Evolutionary conservation across 2,329 filamentous ascomycete genomes (phyloP).

Genomic region (Leptodontidium sp.): DNA sequence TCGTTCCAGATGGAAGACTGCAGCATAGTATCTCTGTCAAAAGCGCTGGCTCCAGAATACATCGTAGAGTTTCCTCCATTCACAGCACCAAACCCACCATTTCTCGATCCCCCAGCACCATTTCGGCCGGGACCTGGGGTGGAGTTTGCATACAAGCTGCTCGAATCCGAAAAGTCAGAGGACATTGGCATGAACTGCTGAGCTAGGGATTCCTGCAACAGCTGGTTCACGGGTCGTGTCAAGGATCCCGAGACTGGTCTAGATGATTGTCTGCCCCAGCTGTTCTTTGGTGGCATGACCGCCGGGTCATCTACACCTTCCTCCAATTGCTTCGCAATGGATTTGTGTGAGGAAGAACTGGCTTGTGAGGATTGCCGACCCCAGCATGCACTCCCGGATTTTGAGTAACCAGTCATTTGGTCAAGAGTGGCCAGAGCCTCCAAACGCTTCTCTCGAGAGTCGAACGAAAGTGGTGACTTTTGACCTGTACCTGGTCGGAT

Average conservation of each 20-base stretch:
- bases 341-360: conserved; percentile 14
- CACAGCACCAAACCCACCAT: conserved; percentile 17
- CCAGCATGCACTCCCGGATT: conserved; percentile 16
- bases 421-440: conserved; percentile 40
- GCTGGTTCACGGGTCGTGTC: conserved; percentile 35
- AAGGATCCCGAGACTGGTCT: conserved; percentile 25
- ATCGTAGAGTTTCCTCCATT: conserved; percentile 40
- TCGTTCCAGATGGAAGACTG: conserved; percentile 44
- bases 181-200: conserved; percentile 40
- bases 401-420: conserved; percentile 34
- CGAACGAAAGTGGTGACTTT: conserved; percentile 45
- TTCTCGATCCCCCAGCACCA: conserved; percentile 22
- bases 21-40: conserved; percentile 43
- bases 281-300: not conserved
- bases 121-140: conserved; percentile 24
- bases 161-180: conserved; percentile 56
- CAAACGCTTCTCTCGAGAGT: conserved; percentile 36
- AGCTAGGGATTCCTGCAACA: conserved; percentile 39
- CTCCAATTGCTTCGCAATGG: conserved; percentile 14
- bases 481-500: conserved; percentile 46
- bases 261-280: conserved; percentile 30
- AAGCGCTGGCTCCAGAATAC: conserved; percentile 41
- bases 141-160: conserved; percentile 60
- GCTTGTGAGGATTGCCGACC: conserved; percentile 9
- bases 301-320: conserved; percentile 19